Conservation (phyloP, 164 flowering plant genomes). For the Berberis thunbergii region DNA sequence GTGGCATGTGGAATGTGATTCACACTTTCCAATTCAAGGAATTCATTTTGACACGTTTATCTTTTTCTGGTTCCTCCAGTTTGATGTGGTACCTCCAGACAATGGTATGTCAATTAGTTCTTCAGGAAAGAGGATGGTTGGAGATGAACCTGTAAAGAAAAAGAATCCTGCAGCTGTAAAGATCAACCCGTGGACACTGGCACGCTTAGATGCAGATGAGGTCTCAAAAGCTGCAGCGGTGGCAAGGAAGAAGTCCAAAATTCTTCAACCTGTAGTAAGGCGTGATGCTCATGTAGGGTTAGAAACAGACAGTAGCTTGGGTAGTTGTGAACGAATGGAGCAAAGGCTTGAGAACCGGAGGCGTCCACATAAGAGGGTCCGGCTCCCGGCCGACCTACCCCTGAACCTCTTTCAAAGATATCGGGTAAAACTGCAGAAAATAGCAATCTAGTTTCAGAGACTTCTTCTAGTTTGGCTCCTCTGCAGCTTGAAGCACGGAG, state of each 20-base stretch:
- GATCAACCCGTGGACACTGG: slow-evolving; percentile 93
- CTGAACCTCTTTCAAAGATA: slow-evolving; percentile 28
- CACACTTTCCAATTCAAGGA: background rate
- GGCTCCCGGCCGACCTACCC: slow-evolving; percentile 65
- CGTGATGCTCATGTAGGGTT: slow-evolving; percentile 31
- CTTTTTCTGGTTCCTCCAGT: slow-evolving; percentile 36
- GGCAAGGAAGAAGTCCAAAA: slow-evolving; percentile 80
- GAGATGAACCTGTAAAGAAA: slow-evolving; percentile 50
- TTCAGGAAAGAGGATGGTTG: slow-evolving; percentile 42
- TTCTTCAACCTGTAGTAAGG: slow-evolving; percentile 70
- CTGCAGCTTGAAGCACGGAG: slow-evolving; percentile 80
- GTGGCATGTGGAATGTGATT: too few species aligned
- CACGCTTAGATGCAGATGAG: slow-evolving; percentile 85
- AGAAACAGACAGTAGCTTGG: slow-evolving; percentile 64
- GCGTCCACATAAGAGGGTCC: slow-evolving; percentile 47
- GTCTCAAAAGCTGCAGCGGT: slow-evolving; percentile 83
- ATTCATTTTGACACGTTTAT: background rate
- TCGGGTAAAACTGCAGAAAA: slow-evolving; percentile 28
- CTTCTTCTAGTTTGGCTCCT: slow-evolving; percentile 59
- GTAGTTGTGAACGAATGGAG: slow-evolving; percentile 53
- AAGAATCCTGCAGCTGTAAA: slow-evolving; percentile 62
- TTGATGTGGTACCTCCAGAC: slow-evolving; percentile 92
- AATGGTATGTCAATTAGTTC: slow-evolving; percentile 59
- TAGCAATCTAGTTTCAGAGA: slow-evolving; percentile 19
- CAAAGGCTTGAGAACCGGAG: slow-evolving; percentile 49